Evolutionary conservation across 176 grass and related monocot genomes (phyloP), one percentile per base, ranked within the genome.

Genomic region (Lolium rigidum): DNA sequence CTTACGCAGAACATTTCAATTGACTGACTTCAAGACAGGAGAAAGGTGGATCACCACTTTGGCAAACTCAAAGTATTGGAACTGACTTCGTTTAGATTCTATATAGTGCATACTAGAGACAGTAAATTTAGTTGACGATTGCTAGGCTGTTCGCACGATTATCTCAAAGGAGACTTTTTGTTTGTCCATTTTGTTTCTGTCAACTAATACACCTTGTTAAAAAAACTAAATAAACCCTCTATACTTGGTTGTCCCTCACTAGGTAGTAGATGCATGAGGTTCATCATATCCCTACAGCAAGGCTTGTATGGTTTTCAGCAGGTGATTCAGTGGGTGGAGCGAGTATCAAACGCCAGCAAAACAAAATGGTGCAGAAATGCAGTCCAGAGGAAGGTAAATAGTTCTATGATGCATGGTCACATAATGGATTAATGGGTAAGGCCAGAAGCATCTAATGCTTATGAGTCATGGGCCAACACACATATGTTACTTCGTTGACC

Each of bases 71-170:
- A 15, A 74, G 37, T 57, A 80, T 67, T 67, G 75, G 17, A 57
- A 35, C 41, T 43, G 41, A 80, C 39, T 1, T 10, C 37, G 15
- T 50, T 57, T 2, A 1, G 37, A 25, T 12, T 18, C 5, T 87
- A 83, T 65, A 37, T 71, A 47, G 18, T 64, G 59, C 62, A 70
- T 51, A 86, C n/a, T 16, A 54, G 8, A 76, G 31, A 72, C 38
- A 38, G 37, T 37, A 83, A 38, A 46, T 46, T 5, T 31, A 35
- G 31, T 2, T 35, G 31, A 35, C 3, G 31, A 35, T 35, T 35
- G 31, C 31, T 35, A 35, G 31, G 31, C 31, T 35, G 31, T 35
- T 35, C 31, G 31, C 31, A 35, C 31, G 31, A 35, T 35, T 35
- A 35, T 3, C 31, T 35, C 31, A 35, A 35, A 35, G 31, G 31